Evolutionary conservation across 768 basidiomycete species (phyloP), one percentile per base, ranked within the genome.

Genomic region (Lactifluus hygrophoroides): DNA sequence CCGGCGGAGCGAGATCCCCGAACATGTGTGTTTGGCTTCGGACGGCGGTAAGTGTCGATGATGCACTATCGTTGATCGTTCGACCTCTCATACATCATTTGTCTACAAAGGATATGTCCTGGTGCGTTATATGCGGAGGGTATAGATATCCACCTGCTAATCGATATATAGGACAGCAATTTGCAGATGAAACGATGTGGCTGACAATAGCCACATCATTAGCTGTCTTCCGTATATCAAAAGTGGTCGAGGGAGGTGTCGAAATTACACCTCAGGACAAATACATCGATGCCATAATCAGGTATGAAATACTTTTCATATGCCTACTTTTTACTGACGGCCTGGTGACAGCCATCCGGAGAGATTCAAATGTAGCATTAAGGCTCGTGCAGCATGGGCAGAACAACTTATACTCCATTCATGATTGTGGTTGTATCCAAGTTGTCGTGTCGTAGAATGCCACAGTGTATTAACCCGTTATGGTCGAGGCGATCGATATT

Each of bases 11-110:
- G 4, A 14, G 47, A 68, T 52, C 63, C 64, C 14, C 51, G 51
- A 14, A 46, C 35, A 40, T 40, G 51, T 28, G 19, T 34, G 19
- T 70, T 67, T 42, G 67, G 67, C 16, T 66, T 64, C 25, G 67
- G 67, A 23, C 57, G 66, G 21, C 57, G 65, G 64, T 61, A 37
- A 14, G 60, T 48, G 1, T 28, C 17, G n/a, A n/a, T n/a, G n/a
- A n/a, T n/a, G n/a, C 30, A 37, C 14, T 21, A n/a, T n/a, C n/a
- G n/a, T n/a, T n/a, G n/a, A 28, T 28, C 8, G 7, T 32, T 5
- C n/a, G n/a, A n/a, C n/a, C n/a, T 32, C 32, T 32, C 32, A 32
- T 10, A n/a, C n/a, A n/a, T 5, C 32, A 32, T n/a, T 10, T 32
- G 32, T 32, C 21, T 14, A 16, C 6, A 49, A n/a, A n/a, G n/a